These are phyloP conservation scores for Tetrastigma voinierianum DNA, from an alignment of 164 flowering plant species.

Conservation along the genomic window DNA sequence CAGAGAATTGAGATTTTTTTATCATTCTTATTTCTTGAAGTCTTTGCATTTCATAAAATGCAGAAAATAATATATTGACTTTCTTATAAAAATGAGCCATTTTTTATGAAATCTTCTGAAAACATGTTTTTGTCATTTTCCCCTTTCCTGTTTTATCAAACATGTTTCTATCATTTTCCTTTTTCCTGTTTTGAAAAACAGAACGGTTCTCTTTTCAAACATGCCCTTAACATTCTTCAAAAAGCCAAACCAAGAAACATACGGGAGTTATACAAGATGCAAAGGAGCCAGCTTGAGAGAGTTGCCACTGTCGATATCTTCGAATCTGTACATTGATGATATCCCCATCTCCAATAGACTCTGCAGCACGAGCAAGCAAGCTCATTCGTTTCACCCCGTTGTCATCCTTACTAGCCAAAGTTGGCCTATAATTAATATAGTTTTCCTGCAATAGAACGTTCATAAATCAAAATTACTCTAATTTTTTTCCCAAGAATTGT, in stretches of 20 bases:
- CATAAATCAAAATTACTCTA: neutral
- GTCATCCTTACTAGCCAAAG: slow-evolving; percentile 71
- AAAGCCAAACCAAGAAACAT: slow-evolving; percentile 34
- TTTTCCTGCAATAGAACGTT: slow-evolving; percentile 63
- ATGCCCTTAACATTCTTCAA: neutral
- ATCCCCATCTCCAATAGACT: slow-evolving; percentile 93
- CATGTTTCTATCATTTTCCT: too few relatives aligned
- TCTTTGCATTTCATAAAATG: too few relatives aligned
- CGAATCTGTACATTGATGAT: slow-evolving; percentile 91
- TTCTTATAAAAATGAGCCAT: too few relatives aligned
- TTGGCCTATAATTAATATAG: slow-evolving; percentile 85
- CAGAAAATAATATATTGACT: too few relatives aligned
- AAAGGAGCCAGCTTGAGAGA: slow-evolving; percentile 62
- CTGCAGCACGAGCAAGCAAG: slow-evolving; percentile 90
- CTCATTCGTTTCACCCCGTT: slow-evolving; percentile 73
- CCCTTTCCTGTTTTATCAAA: too few relatives aligned
- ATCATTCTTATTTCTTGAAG: too few relatives aligned
- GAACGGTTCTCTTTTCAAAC: too few relatives aligned
- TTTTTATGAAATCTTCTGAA: too few relatives aligned
- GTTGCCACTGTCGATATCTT: slow-evolving; percentile 94
- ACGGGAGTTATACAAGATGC: slow-evolving; percentile 92
- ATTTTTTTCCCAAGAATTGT: too few relatives aligned
- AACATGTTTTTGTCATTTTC: too few relatives aligned
- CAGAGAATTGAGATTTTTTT: neutral
- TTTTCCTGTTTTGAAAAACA: too few relatives aligned